Evolutionary conservation across 2,329 filamentous ascomycete genomes (phyloP).

Genomic region (Aquanectria penicillioides): DNA sequence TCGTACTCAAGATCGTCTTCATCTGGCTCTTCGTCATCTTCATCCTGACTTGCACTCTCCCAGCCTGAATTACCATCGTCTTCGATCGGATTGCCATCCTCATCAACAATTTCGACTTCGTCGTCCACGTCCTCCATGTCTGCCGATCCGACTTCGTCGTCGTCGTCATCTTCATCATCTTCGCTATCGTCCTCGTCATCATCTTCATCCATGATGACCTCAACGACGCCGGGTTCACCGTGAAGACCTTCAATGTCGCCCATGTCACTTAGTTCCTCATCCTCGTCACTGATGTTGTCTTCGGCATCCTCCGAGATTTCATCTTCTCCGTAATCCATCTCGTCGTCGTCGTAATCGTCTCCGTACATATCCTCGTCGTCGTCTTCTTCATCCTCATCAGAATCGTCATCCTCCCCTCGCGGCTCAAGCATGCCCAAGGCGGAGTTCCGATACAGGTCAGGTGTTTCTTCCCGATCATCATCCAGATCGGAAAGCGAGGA

Average conservation of each 20-base stretch:
- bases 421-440: slow-evolving; percentile 94
- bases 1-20: slow-evolving; percentile 66
- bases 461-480: slow-evolving; percentile 90
- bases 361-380: slow-evolving; percentile 94
- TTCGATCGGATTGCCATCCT: slow-evolving; percentile 67
- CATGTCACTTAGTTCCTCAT: slow-evolving; percentile 84
- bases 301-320: slow-evolving; percentile 85
- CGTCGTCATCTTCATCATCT: slow-evolving; percentile 67
- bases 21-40: slow-evolving; percentile 63
- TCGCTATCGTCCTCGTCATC: slow-evolving; percentile 73
- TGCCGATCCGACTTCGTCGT: slow-evolving; percentile 55
- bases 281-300: slow-evolving; percentile 89
- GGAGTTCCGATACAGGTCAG: slow-evolving; percentile 96
- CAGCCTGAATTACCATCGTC: slow-evolving; percentile 70
- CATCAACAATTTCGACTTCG: slow-evolving; percentile 68
- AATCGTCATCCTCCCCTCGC: slow-evolving; percentile 82
- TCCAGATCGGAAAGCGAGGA: slow-evolving; percentile 91
- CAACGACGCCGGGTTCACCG: slow-evolving; percentile 70
- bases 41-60: slow-evolving; percentile 69
- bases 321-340: slow-evolving; percentile 90
- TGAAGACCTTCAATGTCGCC: slow-evolving; percentile 83
- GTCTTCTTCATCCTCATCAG: slow-evolving; percentile 75
- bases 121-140: slow-evolving; percentile 65
- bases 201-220: slow-evolving; percentile 82
- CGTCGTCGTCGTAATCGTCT: slow-evolving; percentile 89